Evolutionary conservation across 2,329 filamentous ascomycete species (phyloP), one percentile per base, ranked within the genome.

Genomic region (Periconia sp.): DNA sequence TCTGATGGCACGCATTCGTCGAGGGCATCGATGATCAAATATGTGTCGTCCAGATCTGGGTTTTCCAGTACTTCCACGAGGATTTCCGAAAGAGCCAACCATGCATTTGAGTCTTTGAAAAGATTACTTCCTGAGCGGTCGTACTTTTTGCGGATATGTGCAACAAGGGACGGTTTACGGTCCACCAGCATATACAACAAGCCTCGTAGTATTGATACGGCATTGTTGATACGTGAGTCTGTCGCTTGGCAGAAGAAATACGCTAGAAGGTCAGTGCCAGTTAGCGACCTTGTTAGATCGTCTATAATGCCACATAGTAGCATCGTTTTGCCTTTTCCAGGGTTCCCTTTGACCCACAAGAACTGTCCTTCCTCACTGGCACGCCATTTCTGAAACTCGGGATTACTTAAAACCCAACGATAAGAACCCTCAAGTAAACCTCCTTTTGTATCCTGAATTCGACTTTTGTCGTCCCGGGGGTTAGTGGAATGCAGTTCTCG

Each of bases 31-130:
- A 55, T 27, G 40, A 55, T 19, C 18, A 55, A 40, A 33, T 46
- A 52, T 2, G 41, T 42, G 18, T 6, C 30, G 7, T 49, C 42
- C 41, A 0, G 53, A 41, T 11, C 62, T 3, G 55, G 54, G 43
- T 79, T 74, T 18, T 68, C n/a, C 3, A 82, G 47, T 10, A 82
- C 78, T 1, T 57, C 55, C 0, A 17, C 55, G 0, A 82, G 69
- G 3, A 81, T 73, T 1, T 68, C 49, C 0, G 59, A 70, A 7
- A 82, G 45, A 1, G 65, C 61, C 33, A 63, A 17, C 47, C 47
- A 49, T 6, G 47, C 37, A 33, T 49, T 49, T n/a, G 47, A 17
- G 20, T 49, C 19, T 30, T 77, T 65, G 49, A 82, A 81, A 0
- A 76, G 53, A 0, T 47, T 35, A 52, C 15, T 37, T 13, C 33